A percentile compares a stretch with the other conserved stretches of the same genome.
phyloP scores from a whole-genome alignment of 2,329 filamentous ascomycete species.

The Colletotrichum sp. region DNA sequence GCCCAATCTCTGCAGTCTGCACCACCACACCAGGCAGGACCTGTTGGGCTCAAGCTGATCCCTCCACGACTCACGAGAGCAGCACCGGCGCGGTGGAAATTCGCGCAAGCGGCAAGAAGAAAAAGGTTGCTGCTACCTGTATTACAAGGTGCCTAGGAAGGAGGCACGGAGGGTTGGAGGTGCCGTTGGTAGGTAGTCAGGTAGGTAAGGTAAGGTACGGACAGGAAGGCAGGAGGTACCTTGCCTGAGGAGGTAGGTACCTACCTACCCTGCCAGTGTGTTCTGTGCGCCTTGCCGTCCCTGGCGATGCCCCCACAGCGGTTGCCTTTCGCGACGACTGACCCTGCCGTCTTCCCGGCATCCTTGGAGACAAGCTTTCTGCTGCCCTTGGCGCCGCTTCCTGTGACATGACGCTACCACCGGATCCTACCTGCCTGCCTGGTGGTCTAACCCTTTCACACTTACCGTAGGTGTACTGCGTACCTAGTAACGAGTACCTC shows the following conservation, averaged over 20 bases:
- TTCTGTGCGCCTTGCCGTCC: background rate
- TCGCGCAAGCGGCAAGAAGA: background rate
- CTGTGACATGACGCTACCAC: constrained; percentile 13
- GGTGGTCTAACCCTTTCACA: background rate
- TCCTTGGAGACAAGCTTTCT: constrained; percentile 23
- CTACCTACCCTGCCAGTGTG: background rate
- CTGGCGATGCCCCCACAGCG: background rate
- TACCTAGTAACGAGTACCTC: background rate
- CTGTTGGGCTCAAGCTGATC: background rate
- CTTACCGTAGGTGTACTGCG: background rate
- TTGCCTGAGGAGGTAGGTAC: background rate
- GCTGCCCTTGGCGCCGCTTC: constrained; percentile 9
- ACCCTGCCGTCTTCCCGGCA: constrained; percentile 21
- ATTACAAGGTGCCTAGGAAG: background rate
- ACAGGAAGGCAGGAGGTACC: background rate
- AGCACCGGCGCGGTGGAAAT: background rate
- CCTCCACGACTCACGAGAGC: background rate
- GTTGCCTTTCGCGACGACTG: background rate
- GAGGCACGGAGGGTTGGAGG: background rate
- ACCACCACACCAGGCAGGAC: background rate
- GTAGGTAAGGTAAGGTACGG: background rate
- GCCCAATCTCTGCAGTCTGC: background rate
- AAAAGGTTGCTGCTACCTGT: background rate
- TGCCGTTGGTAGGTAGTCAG: background rate
- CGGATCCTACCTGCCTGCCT: background rate